Base-by-base conservation (phyloP, 176 grass and related monocot species). In the Metroxylon sagu region DNA sequence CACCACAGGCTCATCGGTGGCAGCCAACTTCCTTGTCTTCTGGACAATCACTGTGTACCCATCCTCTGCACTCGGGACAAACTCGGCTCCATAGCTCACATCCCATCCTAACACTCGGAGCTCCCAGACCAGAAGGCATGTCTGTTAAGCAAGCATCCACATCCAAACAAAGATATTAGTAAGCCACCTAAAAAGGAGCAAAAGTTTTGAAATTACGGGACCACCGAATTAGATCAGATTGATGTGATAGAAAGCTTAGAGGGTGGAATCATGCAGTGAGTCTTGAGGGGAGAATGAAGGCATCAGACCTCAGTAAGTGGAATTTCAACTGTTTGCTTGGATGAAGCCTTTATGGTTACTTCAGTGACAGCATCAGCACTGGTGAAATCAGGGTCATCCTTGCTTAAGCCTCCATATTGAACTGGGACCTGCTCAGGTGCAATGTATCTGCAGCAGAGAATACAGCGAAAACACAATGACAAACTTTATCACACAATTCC, bases 21-120 rank as follows among this genome's bases (percentile, higher is more conserved):
- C 66, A 0, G 71, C 82, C 21, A 96, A 80, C 74, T 90, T 96
- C 74, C 83, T 83, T 21, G 80, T 77, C 59, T 96, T 96, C 76
- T 96, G 92, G 57, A 96, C 87, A 3, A 96, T 90, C 26, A 96
- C 81, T 5, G 92, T 96, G 75, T 96, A 96, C 4, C 78, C 92
- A 0, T 85, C 92, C 79, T 91, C 87, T 0, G 92, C 75, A 6
- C 68, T 51, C 0, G 92, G 92, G 25, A 76, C 83, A 77, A 96
- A 96, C 55, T 90, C 87, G 0, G 83, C 86, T 0, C 92, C 83
- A 19, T 90, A 90, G 74, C 78, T 88, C 16, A 90, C 92, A 14
- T 96, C 92, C 62, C 77, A 86, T n/a, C 87, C 87, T 0, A 96
- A 72, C 63, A 90, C 83, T 19, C 92, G 77, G 53, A 96, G 67